Evolutionary conservation across 768 basidiomycete species (phyloP).

Genomic region (Hirschioporus abietinus): DNA sequence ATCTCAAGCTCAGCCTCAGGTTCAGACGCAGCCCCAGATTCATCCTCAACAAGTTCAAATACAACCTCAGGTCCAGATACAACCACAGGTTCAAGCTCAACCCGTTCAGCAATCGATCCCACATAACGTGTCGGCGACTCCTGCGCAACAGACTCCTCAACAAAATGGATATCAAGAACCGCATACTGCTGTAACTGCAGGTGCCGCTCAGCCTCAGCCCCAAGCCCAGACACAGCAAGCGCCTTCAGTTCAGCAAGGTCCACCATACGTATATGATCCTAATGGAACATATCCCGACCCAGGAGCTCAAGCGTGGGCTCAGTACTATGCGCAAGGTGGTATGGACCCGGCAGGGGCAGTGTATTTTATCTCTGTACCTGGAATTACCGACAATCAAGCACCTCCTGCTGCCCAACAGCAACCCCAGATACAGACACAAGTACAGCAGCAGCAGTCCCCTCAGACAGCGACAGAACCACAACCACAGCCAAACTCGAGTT

Average conservation of each 20-base stretch:
- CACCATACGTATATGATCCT: constrained; percentile 58
- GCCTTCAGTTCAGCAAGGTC: constrained; percentile 23
- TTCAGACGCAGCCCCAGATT: constrained; percentile 23
- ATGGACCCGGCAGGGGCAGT: constrained; percentile 68
- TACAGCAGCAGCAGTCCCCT: background rate
- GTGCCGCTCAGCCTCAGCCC: constrained; percentile 25
- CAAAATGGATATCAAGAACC: constrained; percentile 1
- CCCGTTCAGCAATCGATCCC: constrained; percentile 15
- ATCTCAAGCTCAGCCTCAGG: constrained; percentile 24
- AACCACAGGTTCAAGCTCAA: constrained; percentile 13
- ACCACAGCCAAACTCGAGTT: background rate
- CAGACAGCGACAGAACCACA: background rate
- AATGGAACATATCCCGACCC: constrained; percentile 65
- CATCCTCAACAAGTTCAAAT: constrained; percentile 22
- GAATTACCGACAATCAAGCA: constrained; percentile 46
- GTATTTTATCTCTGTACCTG: constrained; percentile 77
- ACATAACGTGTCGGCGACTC: constrained; percentile 9
- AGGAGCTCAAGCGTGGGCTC: constrained; percentile 83
- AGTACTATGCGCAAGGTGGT: constrained; percentile 80
- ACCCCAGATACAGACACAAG: background rate
- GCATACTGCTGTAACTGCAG: background rate
- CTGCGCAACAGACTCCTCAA: constrained; percentile 12
- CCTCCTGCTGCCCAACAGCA: constrained; percentile 9
- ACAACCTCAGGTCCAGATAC: constrained; percentile 8
- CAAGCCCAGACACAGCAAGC: constrained; percentile 29